phyloP scores from a whole-genome alignment of 2,329 filamentous ascomycete genomes.

The Bipolaris zeicola region DNA sequence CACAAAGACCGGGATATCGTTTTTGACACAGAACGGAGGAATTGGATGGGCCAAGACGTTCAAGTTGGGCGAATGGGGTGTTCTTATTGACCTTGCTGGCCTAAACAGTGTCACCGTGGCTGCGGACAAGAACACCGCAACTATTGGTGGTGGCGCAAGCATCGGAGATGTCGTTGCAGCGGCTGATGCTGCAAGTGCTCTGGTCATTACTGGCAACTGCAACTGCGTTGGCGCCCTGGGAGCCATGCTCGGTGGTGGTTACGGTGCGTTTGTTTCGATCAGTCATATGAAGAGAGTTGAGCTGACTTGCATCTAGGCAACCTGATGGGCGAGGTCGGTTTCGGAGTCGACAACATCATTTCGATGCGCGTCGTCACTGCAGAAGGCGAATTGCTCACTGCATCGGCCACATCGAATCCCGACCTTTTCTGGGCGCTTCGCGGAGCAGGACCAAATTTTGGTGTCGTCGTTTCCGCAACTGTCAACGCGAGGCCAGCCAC shows the following conservation, averaged over 20 bases:
- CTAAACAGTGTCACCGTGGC: constrained; percentile 35
- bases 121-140: constrained; percentile 30
- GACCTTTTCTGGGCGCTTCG: constrained; percentile 49
- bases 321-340: constrained; percentile 59
- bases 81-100: constrained; percentile 38
- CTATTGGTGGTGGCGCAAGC: constrained; percentile 42
- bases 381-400: constrained; percentile 38
- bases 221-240: constrained; percentile 41
- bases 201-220: constrained; percentile 39
- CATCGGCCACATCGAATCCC: constrained; percentile 25
- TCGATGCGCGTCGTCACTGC: constrained; percentile 35
- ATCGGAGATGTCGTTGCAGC: constrained; percentile 47
- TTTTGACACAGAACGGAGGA: constrained; percentile 38
- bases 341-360: constrained; percentile 58
- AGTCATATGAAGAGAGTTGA: neutral
- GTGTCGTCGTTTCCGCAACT: constrained; percentile 45
- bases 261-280: constrained; percentile 41
- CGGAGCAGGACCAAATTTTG: constrained; percentile 45
- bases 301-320: constrained; percentile 42
- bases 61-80: constrained; percentile 26
- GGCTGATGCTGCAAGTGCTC: constrained; percentile 44
- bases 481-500: constrained; percentile 45
- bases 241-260: constrained; percentile 57
- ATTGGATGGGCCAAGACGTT: constrained; percentile 37
- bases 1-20: constrained; percentile 22